These are phyloP conservation scores for Coemansia sp. DNA, from an alignment of 192 early-diverging fungal genomes.

Conservation along the genomic window DNA sequence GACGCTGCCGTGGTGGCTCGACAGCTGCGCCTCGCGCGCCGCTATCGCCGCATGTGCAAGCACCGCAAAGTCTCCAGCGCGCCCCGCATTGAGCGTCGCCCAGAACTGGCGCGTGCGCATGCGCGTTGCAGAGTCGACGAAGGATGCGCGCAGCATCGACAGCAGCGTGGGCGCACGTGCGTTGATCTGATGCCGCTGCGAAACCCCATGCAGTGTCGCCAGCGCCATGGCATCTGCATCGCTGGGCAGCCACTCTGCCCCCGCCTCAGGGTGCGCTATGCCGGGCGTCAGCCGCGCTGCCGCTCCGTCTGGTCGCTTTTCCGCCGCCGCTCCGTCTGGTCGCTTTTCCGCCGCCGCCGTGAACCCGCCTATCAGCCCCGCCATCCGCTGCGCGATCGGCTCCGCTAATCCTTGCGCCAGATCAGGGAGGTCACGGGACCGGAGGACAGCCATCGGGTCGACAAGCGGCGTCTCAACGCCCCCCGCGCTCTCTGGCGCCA, in stretches of 20 bases:
- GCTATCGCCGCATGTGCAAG: constrained; percentile 44
- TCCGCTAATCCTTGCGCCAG: constrained; percentile 33
- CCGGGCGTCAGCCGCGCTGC: constrained; percentile 23
- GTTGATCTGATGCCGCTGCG: constrained; percentile 18
- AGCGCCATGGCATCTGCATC: constrained; percentile 2
- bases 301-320: no score
- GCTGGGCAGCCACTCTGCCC: constrained; percentile 8
- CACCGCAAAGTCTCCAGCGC: constrained; percentile 40
- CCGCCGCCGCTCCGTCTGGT: no score
- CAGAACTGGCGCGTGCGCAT: constrained; percentile 44
- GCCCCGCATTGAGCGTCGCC: constrained; percentile 33
- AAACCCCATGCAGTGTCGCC: not conserved
- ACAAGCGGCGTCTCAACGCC: constrained; percentile 16
- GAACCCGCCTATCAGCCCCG: constrained; percentile 23
- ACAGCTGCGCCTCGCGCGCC: constrained; percentile 24
- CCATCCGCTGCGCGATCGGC: constrained; percentile 29
- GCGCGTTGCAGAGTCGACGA: constrained; percentile 27
- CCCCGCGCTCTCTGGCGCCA: constrained; percentile 24
- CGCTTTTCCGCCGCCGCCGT: not conserved
- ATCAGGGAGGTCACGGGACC: constrained; percentile 31
- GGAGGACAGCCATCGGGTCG: constrained; percentile 36
- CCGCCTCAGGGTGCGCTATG: constrained; percentile 20
- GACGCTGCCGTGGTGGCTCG: not conserved
- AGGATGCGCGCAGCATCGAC: constrained; percentile 27
- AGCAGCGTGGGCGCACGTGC: constrained; percentile 9